phyloP scores from a whole-genome alignment of 164 flowering plant genomes.

The Tinospora cordifolia region DNA sequence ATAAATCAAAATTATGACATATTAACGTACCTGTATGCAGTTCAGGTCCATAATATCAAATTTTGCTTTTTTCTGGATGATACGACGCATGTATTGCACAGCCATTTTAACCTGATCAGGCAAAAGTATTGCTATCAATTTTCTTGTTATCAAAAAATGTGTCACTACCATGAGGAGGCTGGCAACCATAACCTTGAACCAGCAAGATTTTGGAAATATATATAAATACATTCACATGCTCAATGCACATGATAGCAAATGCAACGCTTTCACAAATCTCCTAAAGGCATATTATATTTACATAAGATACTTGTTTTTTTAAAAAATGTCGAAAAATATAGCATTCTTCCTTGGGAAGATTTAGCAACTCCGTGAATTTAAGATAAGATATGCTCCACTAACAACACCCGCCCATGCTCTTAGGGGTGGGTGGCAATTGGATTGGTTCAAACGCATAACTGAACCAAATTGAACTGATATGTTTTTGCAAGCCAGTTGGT shows the following conservation, averaged over 20 bases:
- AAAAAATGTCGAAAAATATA: neutral
- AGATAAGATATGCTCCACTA: neutral
- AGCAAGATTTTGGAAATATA: neutral
- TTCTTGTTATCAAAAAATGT: neutral
- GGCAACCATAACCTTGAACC: slow-evolving; percentile 1
- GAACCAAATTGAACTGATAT: too few relatives aligned
- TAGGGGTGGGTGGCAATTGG: too few relatives aligned
- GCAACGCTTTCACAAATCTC: neutral
- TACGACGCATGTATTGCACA: slow-evolving; percentile 83
- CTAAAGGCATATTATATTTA: neutral
- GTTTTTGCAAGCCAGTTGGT: too few relatives aligned
- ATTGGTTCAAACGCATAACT: too few relatives aligned
- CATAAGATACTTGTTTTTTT: too few relatives aligned
- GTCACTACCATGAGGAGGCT: neutral
- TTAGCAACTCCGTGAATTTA: neutral
- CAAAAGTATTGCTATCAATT: neutral
- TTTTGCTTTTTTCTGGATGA: slow-evolving; percentile 80
- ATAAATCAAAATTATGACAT: slow-evolving; percentile 4
- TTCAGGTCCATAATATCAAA: slow-evolving; percentile 86
- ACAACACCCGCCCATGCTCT: too few relatives aligned
- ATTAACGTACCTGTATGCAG: slow-evolving; percentile 53
- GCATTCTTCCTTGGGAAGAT: neutral
- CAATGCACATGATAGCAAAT: neutral
- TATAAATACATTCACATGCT: neutral
- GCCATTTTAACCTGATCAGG: slow-evolving; percentile 73